phyloP scores from a whole-genome alignment of 2,329 filamentous ascomycete genomes.

The Cladorrhinum sp. region DNA sequence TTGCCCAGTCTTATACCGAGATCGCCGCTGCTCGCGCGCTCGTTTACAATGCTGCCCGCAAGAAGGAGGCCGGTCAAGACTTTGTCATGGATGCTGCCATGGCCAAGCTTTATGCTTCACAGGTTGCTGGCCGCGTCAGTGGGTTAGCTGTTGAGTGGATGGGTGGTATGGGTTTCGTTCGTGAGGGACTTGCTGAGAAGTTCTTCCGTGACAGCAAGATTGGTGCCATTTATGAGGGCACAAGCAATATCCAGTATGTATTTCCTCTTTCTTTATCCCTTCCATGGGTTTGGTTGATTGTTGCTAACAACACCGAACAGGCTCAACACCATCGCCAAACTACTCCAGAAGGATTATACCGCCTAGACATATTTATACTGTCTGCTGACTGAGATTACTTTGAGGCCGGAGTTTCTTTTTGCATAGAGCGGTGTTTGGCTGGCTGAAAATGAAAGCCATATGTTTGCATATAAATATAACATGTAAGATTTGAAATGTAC shows the following conservation, averaged over 20 bases:
- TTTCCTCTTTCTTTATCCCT: not conserved
- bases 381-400: not conserved
- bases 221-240: slow-evolving; percentile 94
- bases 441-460: slow-evolving; percentile 8
- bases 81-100: slow-evolving; percentile 96
- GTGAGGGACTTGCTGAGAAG: slow-evolving; percentile 96
- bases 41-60: slow-evolving; percentile 92
- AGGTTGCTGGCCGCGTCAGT: slow-evolving; percentile 84
- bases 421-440: slow-evolving; percentile 3
- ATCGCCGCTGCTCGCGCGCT: slow-evolving; percentile 87
- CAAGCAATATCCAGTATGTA: slow-evolving; percentile 69
- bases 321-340: slow-evolving; percentile 62
- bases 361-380: slow-evolving; percentile 24
- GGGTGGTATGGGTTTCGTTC: slow-evolving; percentile 98
- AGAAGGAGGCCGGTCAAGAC: slow-evolving; percentile 96
- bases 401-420: slow-evolving; percentile 11
- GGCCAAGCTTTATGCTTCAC: slow-evolving; percentile 93
- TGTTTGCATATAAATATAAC: not conserved
- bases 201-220: slow-evolving; percentile 98
- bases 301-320: slow-evolving; percentile 36
- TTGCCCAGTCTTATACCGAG: slow-evolving; percentile 92
- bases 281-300: not conserved
- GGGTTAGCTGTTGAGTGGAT: slow-evolving; percentile 95
- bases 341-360: slow-evolving; percentile 61
- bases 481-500: not conserved